These are phyloP conservation scores for Metschnikowia peoriensis DNA, from an alignment of 805 yeast genomes.

Conservation along the genomic window DNA sequence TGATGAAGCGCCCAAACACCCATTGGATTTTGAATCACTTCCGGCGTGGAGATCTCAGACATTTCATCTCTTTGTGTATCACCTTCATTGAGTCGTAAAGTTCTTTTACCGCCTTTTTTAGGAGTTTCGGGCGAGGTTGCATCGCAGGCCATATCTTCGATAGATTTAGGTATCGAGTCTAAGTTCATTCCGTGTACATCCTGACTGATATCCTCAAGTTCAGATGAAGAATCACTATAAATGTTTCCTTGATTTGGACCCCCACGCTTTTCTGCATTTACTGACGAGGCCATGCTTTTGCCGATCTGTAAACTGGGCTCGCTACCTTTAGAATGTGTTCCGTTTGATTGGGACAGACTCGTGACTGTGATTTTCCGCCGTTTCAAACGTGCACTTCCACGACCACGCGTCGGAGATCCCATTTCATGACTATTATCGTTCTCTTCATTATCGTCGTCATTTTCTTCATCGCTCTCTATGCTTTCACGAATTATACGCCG, in stretches of 20 bases:
- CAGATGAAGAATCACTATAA: constrained; percentile 16
- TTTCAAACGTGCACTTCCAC: constrained; percentile 27
- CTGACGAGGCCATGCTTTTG: neutral
- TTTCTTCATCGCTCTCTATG: constrained; percentile 7
- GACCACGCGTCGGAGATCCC: constrained; percentile 20
- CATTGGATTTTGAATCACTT: constrained; percentile 15
- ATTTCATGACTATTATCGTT: neutral
- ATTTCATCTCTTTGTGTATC: neutral
- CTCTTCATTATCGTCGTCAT: neutral
- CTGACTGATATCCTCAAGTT: constrained; percentile 22
- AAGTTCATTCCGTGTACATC: constrained; percentile 13
- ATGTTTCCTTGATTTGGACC: neutral
- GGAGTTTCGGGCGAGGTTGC: neutral
- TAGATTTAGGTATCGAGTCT: constrained; percentile 1
- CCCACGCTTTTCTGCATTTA: neutral
- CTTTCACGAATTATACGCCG: constrained; percentile 1
- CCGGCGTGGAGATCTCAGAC: neutral
- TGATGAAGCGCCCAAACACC: constrained; percentile 57
- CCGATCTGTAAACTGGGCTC: neutral
- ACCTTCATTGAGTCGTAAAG: neutral
- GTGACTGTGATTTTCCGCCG: constrained; percentile 4
- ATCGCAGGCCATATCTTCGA: neutral
- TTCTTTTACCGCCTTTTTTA: neutral
- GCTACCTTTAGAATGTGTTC: neutral
- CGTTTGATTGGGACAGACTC: constrained; percentile 7